Evolutionary conservation across 305 asterid species (phyloP).

Genomic region (Plantago coronopus): DNA sequence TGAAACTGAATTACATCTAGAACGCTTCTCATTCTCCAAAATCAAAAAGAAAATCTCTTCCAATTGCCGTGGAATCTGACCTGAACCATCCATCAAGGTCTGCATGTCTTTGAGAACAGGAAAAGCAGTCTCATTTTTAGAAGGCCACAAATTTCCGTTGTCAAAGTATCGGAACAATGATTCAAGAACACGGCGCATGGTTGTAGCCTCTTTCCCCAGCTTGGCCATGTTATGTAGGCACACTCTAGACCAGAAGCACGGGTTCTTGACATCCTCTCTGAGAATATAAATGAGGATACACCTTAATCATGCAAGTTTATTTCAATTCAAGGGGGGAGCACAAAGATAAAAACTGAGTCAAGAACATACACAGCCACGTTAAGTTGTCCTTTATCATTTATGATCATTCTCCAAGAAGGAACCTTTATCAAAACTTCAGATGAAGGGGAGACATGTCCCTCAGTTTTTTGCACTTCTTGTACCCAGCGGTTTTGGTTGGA

Average conservation of each 20-base stretch:
- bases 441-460: constrained; percentile 51
- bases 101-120: constrained; percentile 94
- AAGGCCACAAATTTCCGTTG: constrained; percentile 68
- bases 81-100: constrained; percentile 77
- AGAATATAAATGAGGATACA: constrained; percentile 23
- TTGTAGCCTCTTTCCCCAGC: constrained; percentile 93
- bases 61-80: constrained; percentile 29
- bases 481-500: constrained; percentile 45
- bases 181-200: constrained; percentile 95
- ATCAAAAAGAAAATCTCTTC: neutral
- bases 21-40: neutral
- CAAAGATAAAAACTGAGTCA: constrained; percentile 8
- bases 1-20: neutral
- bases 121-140: constrained; percentile 65
- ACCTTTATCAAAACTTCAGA: constrained; percentile 44
- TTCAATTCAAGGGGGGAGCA: neutral
- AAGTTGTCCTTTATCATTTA: constrained; percentile 70
- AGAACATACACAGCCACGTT: constrained; percentile 64
- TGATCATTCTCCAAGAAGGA: constrained; percentile 67
- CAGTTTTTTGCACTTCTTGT: constrained; percentile 61
- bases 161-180: constrained; percentile 87
- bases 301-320: constrained; percentile 14
- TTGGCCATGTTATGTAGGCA: constrained; percentile 95
- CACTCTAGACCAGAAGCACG: constrained; percentile 88
- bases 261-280: constrained; percentile 76